These are phyloP conservation scores for Pharus latifolius DNA, from an alignment of 176 grass and related monocot genomes.

Conservation along the genomic window DNA sequence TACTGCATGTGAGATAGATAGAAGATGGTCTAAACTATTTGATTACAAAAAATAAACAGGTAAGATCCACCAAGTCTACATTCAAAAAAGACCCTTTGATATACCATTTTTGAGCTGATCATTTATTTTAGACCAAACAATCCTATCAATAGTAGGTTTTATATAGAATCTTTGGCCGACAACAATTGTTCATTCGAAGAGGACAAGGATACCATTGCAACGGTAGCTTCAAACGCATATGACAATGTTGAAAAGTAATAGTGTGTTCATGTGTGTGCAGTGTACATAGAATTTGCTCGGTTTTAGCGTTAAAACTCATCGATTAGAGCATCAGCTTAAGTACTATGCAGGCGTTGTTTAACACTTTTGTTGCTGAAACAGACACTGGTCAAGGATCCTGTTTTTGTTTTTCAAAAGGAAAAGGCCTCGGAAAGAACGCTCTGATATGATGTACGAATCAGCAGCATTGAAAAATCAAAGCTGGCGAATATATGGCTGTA, in stretches of 20 bases:
- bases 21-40: too few relatives aligned
- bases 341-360: slow-evolving; percentile 3
- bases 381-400: slow-evolving; percentile 22
- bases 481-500: background rate
- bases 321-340: background rate
- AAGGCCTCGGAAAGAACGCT: background rate
- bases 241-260: background rate
- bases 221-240: slow-evolving; percentile 22
- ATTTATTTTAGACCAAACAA: too few relatives aligned
- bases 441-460: background rate
- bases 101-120: too few relatives aligned
- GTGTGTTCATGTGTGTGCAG: background rate
- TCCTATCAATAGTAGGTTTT: too few relatives aligned
- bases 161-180: too few relatives aligned
- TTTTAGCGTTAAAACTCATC: slow-evolving; percentile 6
- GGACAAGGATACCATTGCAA: slow-evolving; percentile 13
- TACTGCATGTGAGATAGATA: too few relatives aligned
- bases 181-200: background rate
- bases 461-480: background rate
- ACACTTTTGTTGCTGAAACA: background rate
- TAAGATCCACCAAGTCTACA: too few relatives aligned
- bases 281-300: slow-evolving; percentile 22
- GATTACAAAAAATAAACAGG: too few relatives aligned
- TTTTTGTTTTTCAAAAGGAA: slow-evolving; percentile 4
- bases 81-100: too few relatives aligned